Conservation (phyloP, 352 stramenopile species). For the Phytophthora constricta region DNA sequence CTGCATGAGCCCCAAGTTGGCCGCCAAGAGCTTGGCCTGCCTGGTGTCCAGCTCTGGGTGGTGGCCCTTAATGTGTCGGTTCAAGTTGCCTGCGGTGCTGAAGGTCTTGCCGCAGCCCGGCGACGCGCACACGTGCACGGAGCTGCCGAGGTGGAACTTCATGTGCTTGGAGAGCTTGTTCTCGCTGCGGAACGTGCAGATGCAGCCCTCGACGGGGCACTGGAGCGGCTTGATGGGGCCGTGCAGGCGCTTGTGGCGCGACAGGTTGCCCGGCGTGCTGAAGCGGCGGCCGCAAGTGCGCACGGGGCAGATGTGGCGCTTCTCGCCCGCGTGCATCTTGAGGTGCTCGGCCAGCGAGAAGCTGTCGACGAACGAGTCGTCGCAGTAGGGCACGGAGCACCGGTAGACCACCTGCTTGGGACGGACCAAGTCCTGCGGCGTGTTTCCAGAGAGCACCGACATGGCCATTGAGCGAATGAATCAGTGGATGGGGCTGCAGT, state of each 20-base stretch:
- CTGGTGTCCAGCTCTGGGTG: slow-evolving; percentile 42
- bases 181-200: slow-evolving; percentile 60
- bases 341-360: slow-evolving; percentile 56
- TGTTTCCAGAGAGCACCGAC: slow-evolving; percentile 10
- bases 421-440: not conserved
- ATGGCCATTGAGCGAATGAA: not conserved
- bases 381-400: slow-evolving; percentile 48
- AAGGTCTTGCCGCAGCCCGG: slow-evolving; percentile 63
- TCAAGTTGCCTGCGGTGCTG: slow-evolving; percentile 65
- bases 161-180: slow-evolving; percentile 73
- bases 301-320: slow-evolving; percentile 58
- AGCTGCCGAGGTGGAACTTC: slow-evolving; percentile 63
- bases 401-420: slow-evolving; percentile 26
- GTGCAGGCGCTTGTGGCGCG: slow-evolving; percentile 66
- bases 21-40: slow-evolving; percentile 27
- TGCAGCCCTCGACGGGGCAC: slow-evolving; percentile 54
- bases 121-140: slow-evolving; percentile 51
- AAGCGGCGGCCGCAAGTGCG: slow-evolving; percentile 57
- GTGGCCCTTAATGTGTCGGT: slow-evolving; percentile 67
- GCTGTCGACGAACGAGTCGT: slow-evolving; percentile 36
- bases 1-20: slow-evolving; percentile 12
- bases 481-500: not conserved
- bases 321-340: slow-evolving; percentile 53
- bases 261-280: slow-evolving; percentile 64
- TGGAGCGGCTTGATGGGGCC: slow-evolving; percentile 54